Percentiles rank a stretch among this genome's conserved stretches.
These are phyloP conservation scores for Pseudocercospora crystallina DNA, from an alignment of 2,329 filamentous ascomycete species.

Conservation along the genomic window DNA sequence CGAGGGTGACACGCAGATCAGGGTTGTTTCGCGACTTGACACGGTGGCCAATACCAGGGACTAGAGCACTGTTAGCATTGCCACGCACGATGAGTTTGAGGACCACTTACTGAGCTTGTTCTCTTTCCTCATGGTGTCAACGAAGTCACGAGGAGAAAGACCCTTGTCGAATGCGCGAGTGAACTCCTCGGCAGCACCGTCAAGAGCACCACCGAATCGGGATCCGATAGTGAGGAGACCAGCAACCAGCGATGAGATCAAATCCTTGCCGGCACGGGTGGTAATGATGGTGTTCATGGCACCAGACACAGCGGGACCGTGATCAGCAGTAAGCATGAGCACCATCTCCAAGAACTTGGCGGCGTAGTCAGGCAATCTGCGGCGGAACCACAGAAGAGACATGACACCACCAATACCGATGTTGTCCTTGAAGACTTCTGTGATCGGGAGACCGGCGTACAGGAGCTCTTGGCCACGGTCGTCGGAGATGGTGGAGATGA, in stretches of 20 bases:
- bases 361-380: constrained; percentile 90
- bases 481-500: constrained; percentile 99
- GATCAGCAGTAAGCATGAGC: constrained; percentile 98
- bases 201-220: constrained; percentile 95
- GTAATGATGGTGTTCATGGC: constrained; percentile 99
- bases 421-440: constrained; percentile 98
- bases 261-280: constrained; percentile 96
- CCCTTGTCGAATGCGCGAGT: constrained; percentile 97
- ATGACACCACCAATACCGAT: constrained; percentile 99
- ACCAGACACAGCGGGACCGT: constrained; percentile 97
- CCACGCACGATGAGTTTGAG: no score
- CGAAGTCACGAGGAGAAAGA: constrained; percentile 96
- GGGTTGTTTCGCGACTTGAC: constrained; percentile 99
- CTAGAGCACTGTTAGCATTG: constrained; percentile 42
- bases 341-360: constrained; percentile 99
- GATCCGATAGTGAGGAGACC: constrained; percentile 98
- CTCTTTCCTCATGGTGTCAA: constrained; percentile 98
- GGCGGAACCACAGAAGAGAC: constrained; percentile 99
- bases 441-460: constrained; percentile 99
- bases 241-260: constrained; percentile 91
- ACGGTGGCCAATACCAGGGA: constrained; percentile 97
- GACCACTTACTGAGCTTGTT: constrained; percentile 84
- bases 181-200: constrained; percentile 98
- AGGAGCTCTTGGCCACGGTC: constrained; percentile 99
- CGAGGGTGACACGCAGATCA: constrained; percentile 97